Percentiles rank a stretch among this genome's conserved stretches.
Evolutionary conservation across 78 protist species (phyloP).

Genomic region (slime mould (Dictyostelium discoideum)): DNA sequence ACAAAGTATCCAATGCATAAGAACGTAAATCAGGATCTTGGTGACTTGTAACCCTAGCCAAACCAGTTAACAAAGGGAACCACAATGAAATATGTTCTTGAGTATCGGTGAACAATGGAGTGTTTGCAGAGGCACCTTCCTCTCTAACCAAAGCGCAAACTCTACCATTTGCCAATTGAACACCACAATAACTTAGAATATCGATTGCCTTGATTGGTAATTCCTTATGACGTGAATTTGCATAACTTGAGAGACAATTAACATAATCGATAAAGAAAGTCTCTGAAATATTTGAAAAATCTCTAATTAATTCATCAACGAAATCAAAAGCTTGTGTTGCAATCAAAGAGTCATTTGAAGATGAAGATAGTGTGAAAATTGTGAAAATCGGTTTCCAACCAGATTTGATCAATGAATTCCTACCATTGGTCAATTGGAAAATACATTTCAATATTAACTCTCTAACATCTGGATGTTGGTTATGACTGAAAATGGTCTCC

Average conservation of each 20-base stretch:
- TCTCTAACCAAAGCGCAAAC: constrained; percentile 41
- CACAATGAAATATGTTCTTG: constrained; percentile 78
- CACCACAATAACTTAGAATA: constrained; percentile 72
- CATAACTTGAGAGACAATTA: constrained; percentile 92
- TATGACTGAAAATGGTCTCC: constrained; percentile 85
- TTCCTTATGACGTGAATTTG: constrained; percentile 59
- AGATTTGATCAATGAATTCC: constrained; percentile 86
- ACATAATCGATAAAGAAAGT: constrained; percentile 92
- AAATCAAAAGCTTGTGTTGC: constrained; percentile 87
- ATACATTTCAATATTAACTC: constrained; percentile 74
- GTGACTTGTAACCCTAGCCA: constrained; percentile 75
- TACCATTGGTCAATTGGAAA: constrained; percentile 71
- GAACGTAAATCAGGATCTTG: constrained; percentile 82
- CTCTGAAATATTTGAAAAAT: constrained; percentile 70
- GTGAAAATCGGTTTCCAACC: constrained; percentile 97
- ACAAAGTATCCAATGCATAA: constrained; percentile 83
- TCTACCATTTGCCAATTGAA: constrained; percentile 79
- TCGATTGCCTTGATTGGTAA: constrained; percentile 68
- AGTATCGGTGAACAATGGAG: constrained; percentile 74
- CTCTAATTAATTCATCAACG: constrained; percentile 52
- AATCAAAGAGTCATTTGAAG: constrained; percentile 5
- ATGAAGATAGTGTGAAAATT: constrained; percentile 62
- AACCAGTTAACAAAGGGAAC: constrained; percentile 88
- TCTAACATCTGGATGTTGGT: constrained; percentile 52
- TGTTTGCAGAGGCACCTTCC: constrained; percentile 37